Evolutionary conservation across 371 early-diverging fungal species (phyloP).

Genomic region (Sporodiniella umbellata): DNA sequence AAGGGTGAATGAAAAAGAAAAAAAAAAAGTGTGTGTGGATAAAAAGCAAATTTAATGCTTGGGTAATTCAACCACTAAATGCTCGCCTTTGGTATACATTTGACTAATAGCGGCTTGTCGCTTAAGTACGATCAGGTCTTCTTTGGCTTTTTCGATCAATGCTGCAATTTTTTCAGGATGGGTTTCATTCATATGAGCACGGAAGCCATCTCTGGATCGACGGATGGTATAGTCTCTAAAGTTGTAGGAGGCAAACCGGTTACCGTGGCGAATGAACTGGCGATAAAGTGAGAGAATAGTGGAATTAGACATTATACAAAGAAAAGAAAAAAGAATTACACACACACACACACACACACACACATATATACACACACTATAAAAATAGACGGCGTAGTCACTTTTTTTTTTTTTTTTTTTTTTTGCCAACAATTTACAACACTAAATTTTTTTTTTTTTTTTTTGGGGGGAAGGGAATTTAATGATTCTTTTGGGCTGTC

Average conservation of each 20-base stretch:
- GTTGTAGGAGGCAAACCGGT: slow-evolving; percentile 67
- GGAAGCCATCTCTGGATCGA: slow-evolving; percentile 66
- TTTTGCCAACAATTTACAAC: not conserved
- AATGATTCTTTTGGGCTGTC: slow-evolving; percentile 29
- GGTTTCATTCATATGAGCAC: slow-evolving; percentile 52
- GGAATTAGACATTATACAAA: slow-evolving; percentile 17
- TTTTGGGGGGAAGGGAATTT: no score
- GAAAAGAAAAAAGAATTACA: not conserved
- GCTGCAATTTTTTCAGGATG: slow-evolving; percentile 52
- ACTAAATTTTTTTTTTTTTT: no score
- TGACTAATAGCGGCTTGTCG: slow-evolving; percentile 66
- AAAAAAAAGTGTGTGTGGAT: no score
- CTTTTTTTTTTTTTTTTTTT: not conserved
- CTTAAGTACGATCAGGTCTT: slow-evolving; percentile 60
- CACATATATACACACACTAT: no score
- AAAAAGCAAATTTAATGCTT: no score
- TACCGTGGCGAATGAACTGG: slow-evolving; percentile 57
- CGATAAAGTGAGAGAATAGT: slow-evolving; percentile 66
- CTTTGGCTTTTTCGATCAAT: slow-evolving; percentile 50
- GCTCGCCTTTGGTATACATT: slow-evolving; percentile 53
- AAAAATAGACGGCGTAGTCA: no score
- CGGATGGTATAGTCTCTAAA: slow-evolving; percentile 70
- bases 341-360: no score
- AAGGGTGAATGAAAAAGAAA: no score
- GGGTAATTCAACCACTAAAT: slow-evolving; percentile 58